These are phyloP conservation scores for Xylaria longipes DNA, from an alignment of 495 filamentous ascomycete species.

Conservation along the genomic window DNA sequence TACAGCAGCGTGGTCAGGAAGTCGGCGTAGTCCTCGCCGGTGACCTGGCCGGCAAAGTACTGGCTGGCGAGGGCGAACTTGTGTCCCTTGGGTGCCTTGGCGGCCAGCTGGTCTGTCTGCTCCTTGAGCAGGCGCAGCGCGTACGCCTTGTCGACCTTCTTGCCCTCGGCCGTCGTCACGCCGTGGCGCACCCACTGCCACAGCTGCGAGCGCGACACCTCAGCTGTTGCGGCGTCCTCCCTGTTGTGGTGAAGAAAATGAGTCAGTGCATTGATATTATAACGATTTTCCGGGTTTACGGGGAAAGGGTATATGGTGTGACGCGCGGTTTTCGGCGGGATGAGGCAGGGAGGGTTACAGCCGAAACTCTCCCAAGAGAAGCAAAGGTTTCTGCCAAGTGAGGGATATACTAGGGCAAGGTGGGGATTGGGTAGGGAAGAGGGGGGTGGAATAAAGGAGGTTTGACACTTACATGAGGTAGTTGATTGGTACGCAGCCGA, in stretches of 20 bases:
- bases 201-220: constrained; percentile 89
- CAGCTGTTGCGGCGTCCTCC: constrained; percentile 97
- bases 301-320: neutral
- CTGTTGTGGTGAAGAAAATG: constrained; percentile 35
- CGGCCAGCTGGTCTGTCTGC: constrained; percentile 75
- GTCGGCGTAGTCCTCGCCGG: constrained; percentile 96
- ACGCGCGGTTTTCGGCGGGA: neutral
- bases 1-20: constrained; percentile 94
- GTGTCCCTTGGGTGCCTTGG: constrained; percentile 85
- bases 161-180: constrained; percentile 84
- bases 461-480: constrained; percentile 76
- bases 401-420: constrained; percentile 20
- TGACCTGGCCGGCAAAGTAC: constrained; percentile 93
- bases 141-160: constrained; percentile 91
- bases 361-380: neutral
- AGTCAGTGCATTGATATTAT: constrained; percentile 14
- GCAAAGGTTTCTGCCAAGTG: neutral
- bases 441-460: neutral
- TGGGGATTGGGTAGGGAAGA: neutral
- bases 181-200: constrained; percentile 97
- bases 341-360: neutral
- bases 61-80: constrained; percentile 89
- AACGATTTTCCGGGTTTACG: neutral
- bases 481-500: constrained; percentile 98
- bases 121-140: constrained; percentile 85